These are phyloP conservation scores for Jacaranda mimosifolia DNA, from an alignment of 257 asterid species.

Conservation along the genomic window DNA sequence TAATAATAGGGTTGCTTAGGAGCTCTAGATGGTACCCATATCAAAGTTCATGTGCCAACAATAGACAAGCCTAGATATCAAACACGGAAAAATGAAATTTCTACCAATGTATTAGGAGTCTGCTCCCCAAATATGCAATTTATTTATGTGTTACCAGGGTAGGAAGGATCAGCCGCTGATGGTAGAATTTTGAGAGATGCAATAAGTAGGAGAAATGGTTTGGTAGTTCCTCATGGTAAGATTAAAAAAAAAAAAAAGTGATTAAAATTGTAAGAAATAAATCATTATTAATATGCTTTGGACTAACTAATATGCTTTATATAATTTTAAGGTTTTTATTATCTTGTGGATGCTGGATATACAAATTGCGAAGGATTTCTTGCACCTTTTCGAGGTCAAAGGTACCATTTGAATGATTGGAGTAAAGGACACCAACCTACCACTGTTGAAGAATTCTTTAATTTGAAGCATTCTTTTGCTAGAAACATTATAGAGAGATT, in stretches of 20 bases:
- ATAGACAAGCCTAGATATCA: constrained; percentile 8
- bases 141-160: background rate
- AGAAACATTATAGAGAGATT: background rate
- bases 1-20: constrained; percentile 10
- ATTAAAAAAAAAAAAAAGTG: background rate
- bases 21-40: constrained; percentile 22
- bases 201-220: background rate
- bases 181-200: background rate
- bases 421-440: background rate
- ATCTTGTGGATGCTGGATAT: constrained; percentile 18
- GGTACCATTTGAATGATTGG: constrained; percentile 25
- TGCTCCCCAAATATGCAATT: background rate
- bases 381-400: constrained; percentile 16
- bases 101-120: background rate
- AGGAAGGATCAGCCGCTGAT: background rate
- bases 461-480: background rate
- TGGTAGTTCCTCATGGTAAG: background rate
- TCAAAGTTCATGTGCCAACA: background rate
- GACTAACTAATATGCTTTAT: background rate
- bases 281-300: background rate
- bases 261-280: no score
- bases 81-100: background rate
- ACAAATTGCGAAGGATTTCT: constrained; percentile 26
- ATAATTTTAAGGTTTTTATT: background rate
- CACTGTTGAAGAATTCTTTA: background rate